A percentile compares a stretch with the other conserved stretches of the same genome.
phyloP scores from a whole-genome alignment of 2,329 filamentous ascomycete genomes.

The Ophiostoma tasmaniense region DNA sequence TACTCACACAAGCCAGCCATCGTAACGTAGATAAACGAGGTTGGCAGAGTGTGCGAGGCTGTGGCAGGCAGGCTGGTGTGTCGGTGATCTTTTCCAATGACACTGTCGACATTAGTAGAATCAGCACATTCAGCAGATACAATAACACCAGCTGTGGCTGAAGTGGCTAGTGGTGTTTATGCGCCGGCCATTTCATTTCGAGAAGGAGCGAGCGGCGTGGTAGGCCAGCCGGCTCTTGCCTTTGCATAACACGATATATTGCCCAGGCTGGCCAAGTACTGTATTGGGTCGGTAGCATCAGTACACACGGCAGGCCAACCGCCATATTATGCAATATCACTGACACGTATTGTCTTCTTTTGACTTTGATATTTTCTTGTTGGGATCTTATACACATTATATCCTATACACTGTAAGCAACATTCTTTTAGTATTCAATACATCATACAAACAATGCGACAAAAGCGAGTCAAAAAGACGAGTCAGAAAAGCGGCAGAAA shows the following conservation, averaged over 20 bases:
- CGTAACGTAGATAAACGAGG: neutral
- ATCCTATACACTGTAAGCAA: slow-evolving; percentile 3
- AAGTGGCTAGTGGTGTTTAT: neutral
- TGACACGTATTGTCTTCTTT: slow-evolving; percentile 13
- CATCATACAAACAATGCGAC: neutral
- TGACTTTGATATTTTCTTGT: slow-evolving; percentile 17
- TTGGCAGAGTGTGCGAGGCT: neutral
- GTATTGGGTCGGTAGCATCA: neutral
- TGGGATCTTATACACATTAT: slow-evolving; percentile 26
- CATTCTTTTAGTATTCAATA: neutral
- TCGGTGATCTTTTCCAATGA: neutral
- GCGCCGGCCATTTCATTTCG: neutral
- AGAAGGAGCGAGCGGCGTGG: neutral
- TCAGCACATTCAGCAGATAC: too few species aligned
- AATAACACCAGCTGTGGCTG: neutral
- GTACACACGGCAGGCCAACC: neutral
- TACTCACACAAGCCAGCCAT: neutral
- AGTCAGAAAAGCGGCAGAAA: too few species aligned
- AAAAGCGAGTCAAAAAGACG: too few species aligned
- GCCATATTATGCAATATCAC: too few species aligned
- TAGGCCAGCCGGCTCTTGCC: neutral
- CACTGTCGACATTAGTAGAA: neutral
- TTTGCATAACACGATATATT: neutral
- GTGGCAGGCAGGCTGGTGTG: neutral
- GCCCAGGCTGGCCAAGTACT: neutral